Conservation (phyloP, 2,329 filamentous ascomycete genomes). For the Huntiella omanensis region DNA sequence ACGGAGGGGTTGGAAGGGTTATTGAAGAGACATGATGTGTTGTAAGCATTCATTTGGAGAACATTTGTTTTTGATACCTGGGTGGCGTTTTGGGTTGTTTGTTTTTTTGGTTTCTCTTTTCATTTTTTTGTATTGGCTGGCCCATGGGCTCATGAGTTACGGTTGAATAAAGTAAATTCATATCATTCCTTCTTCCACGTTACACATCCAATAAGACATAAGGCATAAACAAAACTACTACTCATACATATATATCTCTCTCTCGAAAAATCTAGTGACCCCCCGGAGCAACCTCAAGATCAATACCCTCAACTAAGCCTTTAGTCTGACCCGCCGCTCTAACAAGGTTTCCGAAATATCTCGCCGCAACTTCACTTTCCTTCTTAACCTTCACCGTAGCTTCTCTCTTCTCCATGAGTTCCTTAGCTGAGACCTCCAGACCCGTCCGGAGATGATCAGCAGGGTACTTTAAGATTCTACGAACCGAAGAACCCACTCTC, state of each 20-base stretch:
- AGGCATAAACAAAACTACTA: neutral
- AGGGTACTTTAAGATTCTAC: conserved; percentile 73
- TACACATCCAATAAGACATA: neutral
- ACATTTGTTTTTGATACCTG: conserved; percentile 1
- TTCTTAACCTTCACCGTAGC: conserved; percentile 64
- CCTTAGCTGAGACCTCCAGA: conserved; percentile 69
- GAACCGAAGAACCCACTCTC: conserved; percentile 70
- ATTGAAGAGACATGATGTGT: conserved; percentile 32
- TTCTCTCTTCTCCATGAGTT: conserved; percentile 58
- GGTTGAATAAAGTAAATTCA: neutral
- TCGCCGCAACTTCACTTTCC: conserved; percentile 72
- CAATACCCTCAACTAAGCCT: conserved; percentile 29
- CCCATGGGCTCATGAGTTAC: neutral
- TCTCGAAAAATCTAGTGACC: conserved; percentile 11
- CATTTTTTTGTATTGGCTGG: neutral
- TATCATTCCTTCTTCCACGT: neutral
- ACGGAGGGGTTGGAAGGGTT: conserved; percentile 32
- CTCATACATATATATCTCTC: neutral
- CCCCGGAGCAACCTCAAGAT: conserved; percentile 34
- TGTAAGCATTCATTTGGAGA: conserved; percentile 15
- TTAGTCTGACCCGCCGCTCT: conserved; percentile 40
- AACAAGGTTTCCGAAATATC: conserved; percentile 79
- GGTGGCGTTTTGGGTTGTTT: neutral
- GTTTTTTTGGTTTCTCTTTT: neutral
- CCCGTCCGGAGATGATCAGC: conserved; percentile 71